Conservation (phyloP, 2,329 filamentous ascomycete genomes). For the Thielaviopsis populi region DNA sequence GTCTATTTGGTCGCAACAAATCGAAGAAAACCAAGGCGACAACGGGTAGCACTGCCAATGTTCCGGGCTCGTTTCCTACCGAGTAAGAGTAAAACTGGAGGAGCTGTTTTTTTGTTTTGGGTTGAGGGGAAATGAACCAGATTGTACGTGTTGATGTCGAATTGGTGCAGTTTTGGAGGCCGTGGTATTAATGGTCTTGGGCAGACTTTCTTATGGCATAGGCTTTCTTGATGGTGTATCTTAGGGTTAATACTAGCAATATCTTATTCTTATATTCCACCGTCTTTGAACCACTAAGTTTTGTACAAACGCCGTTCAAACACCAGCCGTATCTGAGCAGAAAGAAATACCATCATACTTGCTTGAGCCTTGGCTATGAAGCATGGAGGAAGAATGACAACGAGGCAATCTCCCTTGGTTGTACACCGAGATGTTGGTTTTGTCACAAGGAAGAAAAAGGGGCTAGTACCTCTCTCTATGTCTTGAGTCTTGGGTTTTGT, state of each 20-base stretch:
- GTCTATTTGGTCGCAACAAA: slow-evolving; percentile 8
- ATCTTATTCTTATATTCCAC: not conserved
- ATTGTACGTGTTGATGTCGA: not conserved
- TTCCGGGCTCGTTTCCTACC: slow-evolving; percentile 2
- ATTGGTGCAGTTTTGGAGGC: not conserved
- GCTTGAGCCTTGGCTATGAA: no score
- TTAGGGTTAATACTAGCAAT: not conserved
- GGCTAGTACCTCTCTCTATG: no score
- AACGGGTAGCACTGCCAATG: not conserved
- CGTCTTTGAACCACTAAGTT: not conserved
- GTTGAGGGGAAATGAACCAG: not conserved
- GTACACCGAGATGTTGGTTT: no score
- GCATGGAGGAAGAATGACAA: not conserved
- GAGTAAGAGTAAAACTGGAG: not conserved
- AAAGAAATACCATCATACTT: no score
- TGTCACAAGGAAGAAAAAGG: no score
- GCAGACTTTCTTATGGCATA: not conserved
- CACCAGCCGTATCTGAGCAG: no score
- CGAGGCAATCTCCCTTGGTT: not conserved
- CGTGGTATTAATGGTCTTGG: not conserved
- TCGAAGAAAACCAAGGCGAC: slow-evolving; percentile 3
- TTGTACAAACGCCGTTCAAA: not conserved
- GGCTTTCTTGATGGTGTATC: not conserved
- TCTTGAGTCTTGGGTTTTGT: no score
- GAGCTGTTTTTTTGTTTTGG: not conserved